Evolutionary conservation across 1,139 yeast genomes (phyloP).

Genomic region (Kurtzmaniella quercitrusa): DNA sequence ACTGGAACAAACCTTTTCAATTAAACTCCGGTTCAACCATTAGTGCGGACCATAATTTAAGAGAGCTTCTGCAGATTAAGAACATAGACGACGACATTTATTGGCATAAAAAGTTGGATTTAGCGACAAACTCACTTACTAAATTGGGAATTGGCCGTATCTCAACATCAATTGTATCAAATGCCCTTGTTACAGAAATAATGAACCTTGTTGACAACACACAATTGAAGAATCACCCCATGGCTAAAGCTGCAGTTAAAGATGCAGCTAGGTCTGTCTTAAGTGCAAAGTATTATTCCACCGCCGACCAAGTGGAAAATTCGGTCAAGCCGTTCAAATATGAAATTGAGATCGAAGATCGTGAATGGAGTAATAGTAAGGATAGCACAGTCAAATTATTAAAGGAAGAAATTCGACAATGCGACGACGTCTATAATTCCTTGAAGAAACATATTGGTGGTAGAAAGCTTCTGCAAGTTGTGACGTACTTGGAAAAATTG

Average conservation of each 20-base stretch:
- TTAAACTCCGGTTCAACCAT: constrained; percentile 9
- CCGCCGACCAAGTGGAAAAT: constrained; percentile 97
- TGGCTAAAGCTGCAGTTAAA: constrained; percentile 74
- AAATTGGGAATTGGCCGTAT: constrained; percentile 91
- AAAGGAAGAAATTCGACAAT: constrained; percentile 82
- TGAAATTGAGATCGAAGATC: constrained; percentile 92
- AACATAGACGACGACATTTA: constrained; percentile 66
- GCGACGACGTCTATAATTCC: constrained; percentile 60
- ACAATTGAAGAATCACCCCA: constrained; percentile 76
- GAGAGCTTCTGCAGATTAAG: constrained; percentile 44
- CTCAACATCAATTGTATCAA: constrained; percentile 78
- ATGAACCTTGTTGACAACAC: constrained; percentile 70
- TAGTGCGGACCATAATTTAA: constrained; percentile 45
- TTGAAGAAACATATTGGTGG: constrained; percentile 76
- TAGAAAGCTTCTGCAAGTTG: constrained; percentile 76
- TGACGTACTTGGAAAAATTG: constrained; percentile 62
- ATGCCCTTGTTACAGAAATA: constrained; percentile 74
- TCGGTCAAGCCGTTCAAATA: constrained; percentile 97
- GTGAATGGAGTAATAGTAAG: constrained; percentile 85
- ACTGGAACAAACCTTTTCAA: constrained; percentile 74
- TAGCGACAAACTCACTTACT: constrained; percentile 78
- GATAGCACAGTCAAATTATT: constrained; percentile 72
- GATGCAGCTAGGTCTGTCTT: constrained; percentile 84
- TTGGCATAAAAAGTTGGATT: constrained; percentile 87
- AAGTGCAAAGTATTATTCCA: constrained; percentile 74